phyloP scores from a whole-genome alignment of 768 basidiomycete genomes.

The Mycena vulgaris region DNA sequence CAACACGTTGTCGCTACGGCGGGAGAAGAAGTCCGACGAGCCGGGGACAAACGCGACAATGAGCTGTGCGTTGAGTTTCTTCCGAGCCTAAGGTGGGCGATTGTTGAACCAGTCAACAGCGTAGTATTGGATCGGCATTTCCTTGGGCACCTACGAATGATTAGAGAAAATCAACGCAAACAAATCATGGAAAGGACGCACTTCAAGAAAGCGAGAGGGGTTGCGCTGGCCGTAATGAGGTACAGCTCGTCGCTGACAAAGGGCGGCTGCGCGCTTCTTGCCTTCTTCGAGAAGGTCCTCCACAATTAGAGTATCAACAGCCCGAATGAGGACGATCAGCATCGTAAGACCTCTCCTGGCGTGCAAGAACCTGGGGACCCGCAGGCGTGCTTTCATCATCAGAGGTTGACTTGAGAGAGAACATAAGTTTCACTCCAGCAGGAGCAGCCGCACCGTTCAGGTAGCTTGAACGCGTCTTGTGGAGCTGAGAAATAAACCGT shows the following conservation, averaged over 20 bases:
- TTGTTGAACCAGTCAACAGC: constrained; percentile 11
- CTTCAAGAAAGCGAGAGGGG: background rate
- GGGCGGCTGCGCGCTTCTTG: background rate
- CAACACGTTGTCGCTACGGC: background rate
- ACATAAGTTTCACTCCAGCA: constrained; percentile 6
- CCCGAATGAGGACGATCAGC: constrained; percentile 14
- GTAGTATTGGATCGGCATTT: constrained; percentile 18
- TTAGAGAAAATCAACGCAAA: background rate
- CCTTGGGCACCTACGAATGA: constrained; percentile 8
- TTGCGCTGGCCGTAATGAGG: background rate
- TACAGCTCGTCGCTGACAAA: background rate
- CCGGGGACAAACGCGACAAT: constrained; percentile 7
- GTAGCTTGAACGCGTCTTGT: background rate
- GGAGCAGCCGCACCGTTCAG: background rate
- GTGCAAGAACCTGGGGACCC: constrained; percentile 6
- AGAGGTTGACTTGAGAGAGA: constrained; percentile 23
- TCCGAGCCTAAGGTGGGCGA: background rate
- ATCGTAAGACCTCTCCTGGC: constrained; percentile 11
- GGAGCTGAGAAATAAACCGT: constrained; percentile 11
- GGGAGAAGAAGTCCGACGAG: background rate
- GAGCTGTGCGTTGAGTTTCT: background rate
- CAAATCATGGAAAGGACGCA: background rate
- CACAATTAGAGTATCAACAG: constrained; percentile 3
- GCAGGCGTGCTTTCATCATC: constrained; percentile 8
- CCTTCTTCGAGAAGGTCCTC: background rate